Evolutionary conservation across 148 eudicot genomes (phyloP).

Genomic region (Polygonum aviculare): DNA sequence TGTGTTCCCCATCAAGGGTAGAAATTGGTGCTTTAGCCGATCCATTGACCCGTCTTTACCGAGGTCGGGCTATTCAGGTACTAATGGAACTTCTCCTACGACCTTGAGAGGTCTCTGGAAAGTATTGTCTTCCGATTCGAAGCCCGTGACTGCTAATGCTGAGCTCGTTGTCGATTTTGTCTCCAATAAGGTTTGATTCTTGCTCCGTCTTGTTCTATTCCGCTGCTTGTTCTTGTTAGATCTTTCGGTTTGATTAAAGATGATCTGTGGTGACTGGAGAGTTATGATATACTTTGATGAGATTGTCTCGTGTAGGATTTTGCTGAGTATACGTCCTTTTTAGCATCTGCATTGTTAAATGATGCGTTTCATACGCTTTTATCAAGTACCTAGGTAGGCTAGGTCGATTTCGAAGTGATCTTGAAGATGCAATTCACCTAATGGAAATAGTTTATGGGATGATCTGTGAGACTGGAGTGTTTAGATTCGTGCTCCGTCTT

Average conservation of each 20-base stretch:
- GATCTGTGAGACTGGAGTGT: background rate
- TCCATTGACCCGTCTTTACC: constrained; percentile 41
- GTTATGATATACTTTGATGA: background rate
- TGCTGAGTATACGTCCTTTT: background rate
- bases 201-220: background rate
- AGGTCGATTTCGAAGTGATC: background rate
- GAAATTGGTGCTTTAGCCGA: constrained; percentile 81
- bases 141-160: constrained; percentile 42
- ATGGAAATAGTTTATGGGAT: background rate
- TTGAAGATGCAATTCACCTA: background rate
- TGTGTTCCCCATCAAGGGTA: constrained; percentile 85
- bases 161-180: constrained; percentile 69
- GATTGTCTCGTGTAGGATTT: too few species aligned
- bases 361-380: background rate
- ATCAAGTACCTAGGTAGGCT: background rate
- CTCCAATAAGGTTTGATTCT: constrained; percentile 53
- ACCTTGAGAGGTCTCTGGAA: constrained; percentile 53
- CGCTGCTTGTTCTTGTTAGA: background rate
- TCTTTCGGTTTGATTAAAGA: background rate
- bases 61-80: constrained; percentile 9
- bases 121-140: constrained; percentile 27
- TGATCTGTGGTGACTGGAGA: background rate
- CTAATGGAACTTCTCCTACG: constrained; percentile 38
- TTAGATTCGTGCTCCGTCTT: background rate
- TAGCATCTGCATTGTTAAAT: background rate